Evolutionary conservation across 1,284 basidiomycete species (phyloP).

Genomic region (Rhizopogon parksii): DNA sequence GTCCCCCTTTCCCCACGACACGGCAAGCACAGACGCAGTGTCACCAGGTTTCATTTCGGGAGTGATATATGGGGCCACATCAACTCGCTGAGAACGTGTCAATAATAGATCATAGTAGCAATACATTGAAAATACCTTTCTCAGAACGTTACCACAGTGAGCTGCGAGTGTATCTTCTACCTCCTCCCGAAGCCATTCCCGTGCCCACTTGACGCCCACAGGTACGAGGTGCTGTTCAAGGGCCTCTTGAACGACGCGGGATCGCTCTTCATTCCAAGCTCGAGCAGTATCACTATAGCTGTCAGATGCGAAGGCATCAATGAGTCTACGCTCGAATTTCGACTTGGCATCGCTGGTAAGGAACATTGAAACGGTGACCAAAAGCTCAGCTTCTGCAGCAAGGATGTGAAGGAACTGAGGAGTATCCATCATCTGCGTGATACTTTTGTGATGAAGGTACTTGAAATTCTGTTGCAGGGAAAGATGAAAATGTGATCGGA

Average conservation of each 20-base stretch:
- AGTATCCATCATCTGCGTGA: conserved; percentile 63
- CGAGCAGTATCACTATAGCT: conserved; percentile 79
- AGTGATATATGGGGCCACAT: conserved; percentile 69
- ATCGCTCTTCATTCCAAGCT: conserved; percentile 90
- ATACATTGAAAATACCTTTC: conserved; percentile 44
- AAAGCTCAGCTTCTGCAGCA: conserved; percentile 81
- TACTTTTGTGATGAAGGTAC: conserved; percentile 82
- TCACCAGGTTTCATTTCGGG: conserved; percentile 62
- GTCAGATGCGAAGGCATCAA: conserved; percentile 80
- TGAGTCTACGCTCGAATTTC: conserved; percentile 68
- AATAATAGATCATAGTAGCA: conserved; percentile 12
- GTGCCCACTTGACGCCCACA: conserved; percentile 77
- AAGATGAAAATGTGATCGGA: neutral
- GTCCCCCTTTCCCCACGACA: conserved; percentile 95
- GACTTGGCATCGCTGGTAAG: conserved; percentile 60
- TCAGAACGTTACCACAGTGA: conserved; percentile 61
- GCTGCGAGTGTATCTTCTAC: conserved; percentile 79
- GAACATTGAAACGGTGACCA: conserved; percentile 74
- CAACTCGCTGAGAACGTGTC: conserved; percentile 46
- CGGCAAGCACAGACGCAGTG: conserved; percentile 79
- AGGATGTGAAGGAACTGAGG: conserved; percentile 91
- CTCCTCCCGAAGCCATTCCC: conserved; percentile 86
- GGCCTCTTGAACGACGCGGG: conserved; percentile 72
- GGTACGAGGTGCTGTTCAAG: conserved; percentile 80
- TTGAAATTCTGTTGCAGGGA: conserved; percentile 75